These are phyloP conservation scores for Phylloboletellus chloephorus DNA, from an alignment of 1,284 basidiomycete species.

Conservation along the genomic window DNA sequence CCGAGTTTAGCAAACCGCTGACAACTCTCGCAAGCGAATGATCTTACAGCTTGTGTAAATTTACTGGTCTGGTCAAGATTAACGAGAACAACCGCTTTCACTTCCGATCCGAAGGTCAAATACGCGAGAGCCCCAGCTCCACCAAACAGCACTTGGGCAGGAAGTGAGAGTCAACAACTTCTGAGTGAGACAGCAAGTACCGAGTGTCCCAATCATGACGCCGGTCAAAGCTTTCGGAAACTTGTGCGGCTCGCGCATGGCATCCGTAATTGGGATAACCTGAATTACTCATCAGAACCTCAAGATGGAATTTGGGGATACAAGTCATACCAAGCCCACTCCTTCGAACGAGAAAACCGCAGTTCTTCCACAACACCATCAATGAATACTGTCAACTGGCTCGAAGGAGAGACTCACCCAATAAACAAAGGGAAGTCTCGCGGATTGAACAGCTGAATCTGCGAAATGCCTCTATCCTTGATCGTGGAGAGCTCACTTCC, in stretches of 20 bases:
- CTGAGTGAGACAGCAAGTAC: constrained; percentile 35
- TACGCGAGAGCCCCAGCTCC: constrained; percentile 89
- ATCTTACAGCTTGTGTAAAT: constrained; percentile 79
- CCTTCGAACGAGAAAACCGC: constrained; percentile 99
- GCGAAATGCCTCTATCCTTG: constrained; percentile 64
- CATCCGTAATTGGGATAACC: constrained; percentile 94
- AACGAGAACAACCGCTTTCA: constrained; percentile 92
- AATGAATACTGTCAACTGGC: constrained; percentile 2
- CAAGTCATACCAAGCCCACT: constrained; percentile 75
- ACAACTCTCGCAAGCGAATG: constrained; percentile 8
- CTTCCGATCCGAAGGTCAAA: constrained; percentile 80
- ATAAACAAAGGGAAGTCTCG: constrained; percentile 89
- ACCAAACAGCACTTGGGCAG: constrained; percentile 69
- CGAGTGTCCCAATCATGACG: constrained; percentile 81
- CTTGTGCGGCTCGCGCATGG: constrained; percentile 91
- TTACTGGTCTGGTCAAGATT: constrained; percentile 85
- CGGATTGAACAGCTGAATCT: constrained; percentile 85
- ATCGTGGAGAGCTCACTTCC: constrained; percentile 73
- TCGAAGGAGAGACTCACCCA: constrained; percentile 50
- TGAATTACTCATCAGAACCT: constrained; percentile 23
- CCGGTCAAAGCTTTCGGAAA: constrained; percentile 87
- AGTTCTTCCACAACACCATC: constrained; percentile 49
- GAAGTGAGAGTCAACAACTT: constrained; percentile 12
- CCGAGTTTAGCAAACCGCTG: constrained; percentile 1
- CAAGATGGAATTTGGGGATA: background rate